A percentile compares a stretch with the other conserved stretches of the same genome.
phyloP scores from a whole-genome alignment of 331 rosid genomes.

The Phaseolus coccineus region DNA sequence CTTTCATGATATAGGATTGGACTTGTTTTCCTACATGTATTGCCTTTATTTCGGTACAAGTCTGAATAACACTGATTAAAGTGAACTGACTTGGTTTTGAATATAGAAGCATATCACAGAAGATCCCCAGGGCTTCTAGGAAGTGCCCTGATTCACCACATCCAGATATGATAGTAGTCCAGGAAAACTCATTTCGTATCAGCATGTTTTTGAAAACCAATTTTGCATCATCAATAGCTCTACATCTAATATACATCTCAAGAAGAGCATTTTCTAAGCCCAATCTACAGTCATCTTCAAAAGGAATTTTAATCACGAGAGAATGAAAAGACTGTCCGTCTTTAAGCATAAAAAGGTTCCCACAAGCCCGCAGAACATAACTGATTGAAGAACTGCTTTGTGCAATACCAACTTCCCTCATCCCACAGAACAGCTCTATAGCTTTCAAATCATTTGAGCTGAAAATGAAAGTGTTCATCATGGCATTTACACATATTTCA shows the following conservation, averaged over 20 bases:
- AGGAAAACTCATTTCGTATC: slow-evolving; percentile 51
- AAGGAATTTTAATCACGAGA: slow-evolving; percentile 40
- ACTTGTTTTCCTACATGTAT: slow-evolving; percentile 47
- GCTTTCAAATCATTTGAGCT: slow-evolving; percentile 47
- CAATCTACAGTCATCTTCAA: slow-evolving; percentile 45
- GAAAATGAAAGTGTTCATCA: slow-evolving; percentile 47
- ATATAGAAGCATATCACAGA: slow-evolving; percentile 46
- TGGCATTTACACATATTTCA: slow-evolving; percentile 49
- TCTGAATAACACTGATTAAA: slow-evolving; percentile 44
- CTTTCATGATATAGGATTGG: slow-evolving; percentile 48
- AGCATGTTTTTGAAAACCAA: slow-evolving; percentile 47
- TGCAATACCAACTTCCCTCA: slow-evolving; percentile 46
- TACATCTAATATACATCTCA: slow-evolving; percentile 55
- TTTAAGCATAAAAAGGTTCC: slow-evolving; percentile 45
- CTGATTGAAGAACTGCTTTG: slow-evolving; percentile 44
- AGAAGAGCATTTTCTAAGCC: slow-evolving; percentile 51
- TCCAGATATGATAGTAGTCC: slow-evolving; percentile 51
- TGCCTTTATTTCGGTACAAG: slow-evolving; percentile 48
- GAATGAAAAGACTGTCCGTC: slow-evolving; percentile 53
- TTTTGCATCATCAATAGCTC: slow-evolving; percentile 46
- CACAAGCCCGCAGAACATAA: slow-evolving; percentile 49
- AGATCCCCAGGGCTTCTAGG: slow-evolving; percentile 45
- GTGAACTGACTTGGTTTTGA: slow-evolving; percentile 54
- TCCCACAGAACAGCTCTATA: slow-evolving; percentile 45
- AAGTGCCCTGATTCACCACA: slow-evolving; percentile 47